Conservation (phyloP, 441 rosid genomes). For the Adansonia rubrostipa region DNA sequence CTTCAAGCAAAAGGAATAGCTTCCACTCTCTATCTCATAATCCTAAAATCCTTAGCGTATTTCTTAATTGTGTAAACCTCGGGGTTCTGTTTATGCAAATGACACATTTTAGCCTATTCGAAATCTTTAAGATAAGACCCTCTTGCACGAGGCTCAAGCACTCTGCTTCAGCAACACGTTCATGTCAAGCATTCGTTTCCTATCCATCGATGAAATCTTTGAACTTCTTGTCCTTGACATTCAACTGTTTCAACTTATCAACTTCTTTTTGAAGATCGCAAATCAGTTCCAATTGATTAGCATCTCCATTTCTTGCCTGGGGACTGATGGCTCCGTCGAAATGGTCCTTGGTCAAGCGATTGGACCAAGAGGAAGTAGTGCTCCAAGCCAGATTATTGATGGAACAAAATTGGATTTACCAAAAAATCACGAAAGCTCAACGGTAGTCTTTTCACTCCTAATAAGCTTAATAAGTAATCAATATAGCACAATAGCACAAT, state of each 20-base stretch:
- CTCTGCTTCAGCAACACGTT: conserved; percentile 64
- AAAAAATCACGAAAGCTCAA: too few relatives aligned
- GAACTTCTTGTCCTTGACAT: conserved; percentile 44
- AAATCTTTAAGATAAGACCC: conserved; percentile 83
- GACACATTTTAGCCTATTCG: conserved; percentile 86
- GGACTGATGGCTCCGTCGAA: conserved; percentile 57
- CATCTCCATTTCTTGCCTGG: conserved; percentile 36
- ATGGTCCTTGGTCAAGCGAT: conserved; percentile 81
- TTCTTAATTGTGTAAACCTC: conserved; percentile 72
- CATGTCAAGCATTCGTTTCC: conserved; percentile 56
- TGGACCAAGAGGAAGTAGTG: conserved; percentile 74
- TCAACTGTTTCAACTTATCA: conserved; percentile 47
- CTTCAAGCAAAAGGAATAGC: conserved; percentile 84
- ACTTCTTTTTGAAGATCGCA: conserved; percentile 54
- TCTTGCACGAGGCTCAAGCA: conserved; percentile 80
- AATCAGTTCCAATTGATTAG: conserved; percentile 37
- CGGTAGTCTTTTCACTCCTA: too few relatives aligned
- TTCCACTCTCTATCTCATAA: conserved; percentile 91
- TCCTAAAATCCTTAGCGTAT: conserved; percentile 83
- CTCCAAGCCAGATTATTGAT: conserved; percentile 64
- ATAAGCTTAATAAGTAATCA: too few relatives aligned
- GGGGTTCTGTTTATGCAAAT: conserved; percentile 78
- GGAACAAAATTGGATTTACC: too few relatives aligned
- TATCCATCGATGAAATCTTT: conserved; percentile 60
- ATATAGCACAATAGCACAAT: too few relatives aligned